Percentiles rank a stretch among this genome's conserved stretches.
Conservation (phyloP, 139 green algal species). For the Chlorella sp. region DNA sequence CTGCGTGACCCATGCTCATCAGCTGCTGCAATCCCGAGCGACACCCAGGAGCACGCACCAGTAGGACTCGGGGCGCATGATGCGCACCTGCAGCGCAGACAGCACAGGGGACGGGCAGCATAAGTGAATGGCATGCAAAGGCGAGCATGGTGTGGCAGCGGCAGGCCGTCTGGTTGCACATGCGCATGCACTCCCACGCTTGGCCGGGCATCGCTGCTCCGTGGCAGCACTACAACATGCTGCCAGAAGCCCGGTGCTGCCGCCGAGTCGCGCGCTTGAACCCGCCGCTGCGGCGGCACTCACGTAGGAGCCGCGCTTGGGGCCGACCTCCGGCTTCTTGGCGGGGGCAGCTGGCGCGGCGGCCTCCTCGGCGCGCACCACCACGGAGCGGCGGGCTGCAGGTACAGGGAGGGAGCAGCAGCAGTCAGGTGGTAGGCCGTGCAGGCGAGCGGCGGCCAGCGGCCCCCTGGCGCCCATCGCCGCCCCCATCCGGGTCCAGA, state of each 20-base stretch:
- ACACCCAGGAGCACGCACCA: conserved; percentile 61
- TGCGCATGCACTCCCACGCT: too few species aligned
- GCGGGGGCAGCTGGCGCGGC: conserved; percentile 14
- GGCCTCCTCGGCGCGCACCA: conserved; percentile 30
- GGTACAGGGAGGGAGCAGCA: background rate
- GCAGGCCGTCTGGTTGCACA: too few species aligned
- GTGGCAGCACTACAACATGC: background rate
- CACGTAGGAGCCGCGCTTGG: conserved; percentile 84
- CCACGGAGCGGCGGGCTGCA: conserved; percentile 3
- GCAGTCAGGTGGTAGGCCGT: too few species aligned
- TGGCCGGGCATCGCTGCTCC: too few species aligned
- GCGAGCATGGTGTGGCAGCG: background rate
- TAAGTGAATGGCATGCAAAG: background rate
- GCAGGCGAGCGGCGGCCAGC: too few species aligned
- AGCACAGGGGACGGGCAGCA: too few species aligned
- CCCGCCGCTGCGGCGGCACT: conserved; percentile 10
- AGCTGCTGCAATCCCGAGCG: too few species aligned
- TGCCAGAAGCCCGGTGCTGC: background rate
- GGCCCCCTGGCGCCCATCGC: too few species aligned
- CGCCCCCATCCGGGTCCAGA: too few species aligned
- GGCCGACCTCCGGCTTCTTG: conserved; percentile 73
- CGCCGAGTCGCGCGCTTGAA: too few species aligned
- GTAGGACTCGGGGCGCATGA: conserved; percentile 98
- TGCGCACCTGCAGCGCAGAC: conserved; percentile 83
- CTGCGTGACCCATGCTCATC: too few species aligned